Evolutionary conservation across 352 stramenopile genomes (phyloP).

Genomic region (Globisporangium spinosum): DNA sequence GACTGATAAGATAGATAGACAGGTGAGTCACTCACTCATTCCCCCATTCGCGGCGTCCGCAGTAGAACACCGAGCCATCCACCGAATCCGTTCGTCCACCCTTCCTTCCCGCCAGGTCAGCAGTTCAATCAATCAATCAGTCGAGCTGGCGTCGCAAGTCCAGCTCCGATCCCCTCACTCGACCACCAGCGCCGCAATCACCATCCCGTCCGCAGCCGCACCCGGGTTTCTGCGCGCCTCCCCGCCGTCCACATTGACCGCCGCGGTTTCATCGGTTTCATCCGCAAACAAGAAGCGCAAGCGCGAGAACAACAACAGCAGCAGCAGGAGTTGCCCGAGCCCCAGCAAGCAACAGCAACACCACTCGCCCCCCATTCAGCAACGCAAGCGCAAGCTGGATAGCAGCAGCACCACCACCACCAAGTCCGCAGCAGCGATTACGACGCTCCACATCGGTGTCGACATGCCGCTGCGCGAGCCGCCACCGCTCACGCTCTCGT

Average conservation of each 20-base stretch:
- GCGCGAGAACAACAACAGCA: constrained; percentile 7
- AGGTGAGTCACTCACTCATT: constrained; percentile 14
- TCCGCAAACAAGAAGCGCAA: constrained; percentile 19
- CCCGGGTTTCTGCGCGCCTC: constrained; percentile 2
- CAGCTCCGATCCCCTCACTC: constrained; percentile 8
- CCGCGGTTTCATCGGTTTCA: neutral
- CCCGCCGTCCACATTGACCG: constrained; percentile 1
- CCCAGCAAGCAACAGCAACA: neutral
- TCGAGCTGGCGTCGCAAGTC: constrained; percentile 13
- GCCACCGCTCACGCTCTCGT: constrained; percentile 13
- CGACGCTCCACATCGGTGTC: constrained; percentile 18
- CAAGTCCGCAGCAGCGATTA: neutral
- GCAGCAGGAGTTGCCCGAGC: neutral
- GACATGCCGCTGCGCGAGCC: constrained; percentile 22
- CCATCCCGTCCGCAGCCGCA: neutral
- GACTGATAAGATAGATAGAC: neutral
- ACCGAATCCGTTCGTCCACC: neutral
- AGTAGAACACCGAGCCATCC: neutral
- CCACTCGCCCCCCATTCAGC: neutral
- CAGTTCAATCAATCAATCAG: constrained; percentile 1
- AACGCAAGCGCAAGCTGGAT: constrained; percentile 13
- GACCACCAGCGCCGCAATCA: neutral
- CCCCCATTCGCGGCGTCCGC: constrained; percentile 19
- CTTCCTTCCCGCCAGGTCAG: neutral
- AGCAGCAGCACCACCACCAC: neutral